Evolutionary conservation across 139 green algal species (phyloP), one percentile per base, ranked within the genome.

Genomic region (Micractinium sp.): DNA sequence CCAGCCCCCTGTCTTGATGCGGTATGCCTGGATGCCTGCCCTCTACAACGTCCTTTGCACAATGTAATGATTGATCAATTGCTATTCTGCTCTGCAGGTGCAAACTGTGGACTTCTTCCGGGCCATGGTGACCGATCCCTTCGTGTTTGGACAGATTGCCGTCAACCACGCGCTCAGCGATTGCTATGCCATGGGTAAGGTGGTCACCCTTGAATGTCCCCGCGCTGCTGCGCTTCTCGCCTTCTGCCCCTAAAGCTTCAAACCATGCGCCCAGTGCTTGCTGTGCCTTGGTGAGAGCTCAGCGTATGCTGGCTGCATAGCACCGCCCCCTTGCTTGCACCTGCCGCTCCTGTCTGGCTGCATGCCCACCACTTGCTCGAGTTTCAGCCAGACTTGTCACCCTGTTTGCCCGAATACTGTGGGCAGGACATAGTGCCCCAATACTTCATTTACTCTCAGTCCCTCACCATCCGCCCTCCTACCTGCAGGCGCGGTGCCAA

Each of bases 51-150:
- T n/a, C n/a, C 22, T 29, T 73, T 78, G 73, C 73, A 14, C 31
- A 22, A 20, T n/a, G n/a, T n/a, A n/a, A n/a, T n/a, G n/a, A n/a
- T n/a, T n/a, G n/a, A n/a, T n/a, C n/a, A n/a, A n/a, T 71, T 12
- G 18, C 63, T 27, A 2, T 12, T 71, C 7, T 71, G 22, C 39
- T 4, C 22, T 80, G 56, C 36, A 82, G 75, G 86, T 99, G 38
- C 96, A 98, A 23, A 98, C 95, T 5, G 93, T 99, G 35, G 97
- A 99, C 90, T 98, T 98, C 38, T 98, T 99, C 90, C 91, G 92
- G 14, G 80, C 91, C 35, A 95, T 98, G 79, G 90, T 97, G 29
- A 83, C 91, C 39, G 97, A 99, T 86, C 93, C 95, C 1, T 98
- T 94, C 80, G 63, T 96, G 22, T 98, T 99, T 91, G 97, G 97